Conservation (phyloP, 306 rosid species). For the Carpinus fangiana region DNA sequence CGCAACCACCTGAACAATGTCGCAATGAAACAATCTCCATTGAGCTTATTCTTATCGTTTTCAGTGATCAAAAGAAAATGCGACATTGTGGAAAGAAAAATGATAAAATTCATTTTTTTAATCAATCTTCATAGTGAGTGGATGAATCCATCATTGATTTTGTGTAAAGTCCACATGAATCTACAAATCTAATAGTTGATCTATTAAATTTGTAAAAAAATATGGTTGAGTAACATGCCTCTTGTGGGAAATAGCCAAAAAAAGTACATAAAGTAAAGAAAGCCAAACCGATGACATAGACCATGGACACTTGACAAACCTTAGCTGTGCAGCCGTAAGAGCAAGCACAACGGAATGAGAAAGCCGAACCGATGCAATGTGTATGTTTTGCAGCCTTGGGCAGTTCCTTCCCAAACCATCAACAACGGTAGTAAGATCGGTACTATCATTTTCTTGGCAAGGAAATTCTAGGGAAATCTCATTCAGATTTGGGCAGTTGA, state of each 20-base stretch:
- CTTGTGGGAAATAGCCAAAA: too few relatives aligned
- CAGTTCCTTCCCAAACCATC: constrained; percentile 78
- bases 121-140: too few relatives aligned
- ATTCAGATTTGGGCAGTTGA: constrained; percentile 82
- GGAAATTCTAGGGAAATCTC: constrained; percentile 90
- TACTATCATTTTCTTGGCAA: constrained; percentile 60
- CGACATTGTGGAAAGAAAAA: too few relatives aligned
- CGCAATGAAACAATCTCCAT: constrained; percentile 27
- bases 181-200: too few relatives aligned
- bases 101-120: too few relatives aligned
- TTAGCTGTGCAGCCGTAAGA: constrained; percentile 78
- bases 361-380: constrained; percentile 80
- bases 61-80: constrained; percentile 4
- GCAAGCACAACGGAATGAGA: constrained; percentile 90
- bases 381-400: constrained; percentile 77
- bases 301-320: constrained; percentile 51
- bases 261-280: not conserved
- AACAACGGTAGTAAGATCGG: constrained; percentile 67
- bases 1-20: constrained; percentile 60
- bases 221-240: too few relatives aligned
- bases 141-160: too few relatives aligned
- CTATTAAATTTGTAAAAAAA: too few relatives aligned
- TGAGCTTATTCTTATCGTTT: constrained; percentile 18
- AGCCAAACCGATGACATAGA: constrained; percentile 1
- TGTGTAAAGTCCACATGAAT: too few relatives aligned